Base-by-base conservation (phyloP, 192 early-diverging fungal species). In the Coemansia sp. region DNA sequence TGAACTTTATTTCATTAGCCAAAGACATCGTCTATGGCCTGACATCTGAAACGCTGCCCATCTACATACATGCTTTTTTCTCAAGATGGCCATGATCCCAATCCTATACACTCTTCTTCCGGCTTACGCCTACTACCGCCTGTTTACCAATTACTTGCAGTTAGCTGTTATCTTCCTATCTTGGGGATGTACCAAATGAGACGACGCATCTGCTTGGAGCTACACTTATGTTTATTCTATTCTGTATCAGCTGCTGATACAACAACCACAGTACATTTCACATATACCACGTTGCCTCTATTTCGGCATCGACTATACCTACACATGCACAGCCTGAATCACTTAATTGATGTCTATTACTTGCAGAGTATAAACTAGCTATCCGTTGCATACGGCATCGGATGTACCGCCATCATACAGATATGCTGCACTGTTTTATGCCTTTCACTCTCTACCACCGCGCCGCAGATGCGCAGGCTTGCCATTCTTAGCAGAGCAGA, bases 1-100 rank as follows among this genome's bases (percentile, higher is more conserved):
- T 83, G 80, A 83, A 52, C 42, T 44, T 16, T 16, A 48, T 48
- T 48, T 48, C 47, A 48, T 48, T 15, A 15, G n/a, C 47, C 47
- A 11, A 15, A 48, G 12, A 48, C 47, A 48, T 2, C 2, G n/a
- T 59, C 10, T 41, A 59, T 59, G 57, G 57, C 13, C 26, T 59
- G 9, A 59, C 39, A 59, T 32, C 39, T 59, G 57, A 59, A 39
- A 41, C 39, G 39, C 11, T 59, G 38, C n/a, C 52, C 23, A 54
- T 54, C 52, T 23, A 45, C 44, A 26, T 54, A 19, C 52, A 54
- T 54, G 2, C 0, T 19, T 18, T 19, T 18, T 26, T 54, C 19
- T 15, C 26, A 54, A 9, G 9, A 54, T 54, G 19, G 26, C 23
- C 19, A 23, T 54, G 52, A 10, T 9, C 8, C 8, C 8, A 6